Conservation (phyloP, 2,329 filamentous ascomycete genomes). For the Ophidiomyces ophidiicola region DNA sequence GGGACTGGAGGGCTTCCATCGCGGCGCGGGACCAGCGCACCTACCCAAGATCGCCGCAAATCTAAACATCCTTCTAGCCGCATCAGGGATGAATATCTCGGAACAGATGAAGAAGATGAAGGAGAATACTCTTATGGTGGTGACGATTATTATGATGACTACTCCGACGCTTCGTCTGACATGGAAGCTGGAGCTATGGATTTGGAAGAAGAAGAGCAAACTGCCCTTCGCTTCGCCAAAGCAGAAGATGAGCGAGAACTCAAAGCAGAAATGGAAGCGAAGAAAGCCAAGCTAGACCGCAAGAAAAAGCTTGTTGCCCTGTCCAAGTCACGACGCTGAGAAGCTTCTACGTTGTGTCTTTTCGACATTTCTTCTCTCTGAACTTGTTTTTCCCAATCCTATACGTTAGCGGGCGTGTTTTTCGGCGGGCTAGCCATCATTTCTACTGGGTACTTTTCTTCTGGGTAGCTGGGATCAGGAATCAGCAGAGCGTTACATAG, state of each 20-base stretch:
- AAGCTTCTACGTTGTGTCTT: neutral
- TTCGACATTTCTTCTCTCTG: neutral
- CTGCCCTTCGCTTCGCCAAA: constrained; percentile 31
- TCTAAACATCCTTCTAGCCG: constrained; percentile 15
- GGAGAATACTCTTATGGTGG: constrained; percentile 28
- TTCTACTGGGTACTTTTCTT: too few relatives aligned
- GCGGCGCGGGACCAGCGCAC: constrained; percentile 20
- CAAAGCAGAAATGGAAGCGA: constrained; percentile 33
- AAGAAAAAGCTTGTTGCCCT: constrained; percentile 32
- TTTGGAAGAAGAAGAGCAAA: constrained; percentile 35
- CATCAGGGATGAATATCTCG: constrained; percentile 34
- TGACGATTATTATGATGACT: constrained; percentile 30
- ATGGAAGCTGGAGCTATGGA: constrained; percentile 41
- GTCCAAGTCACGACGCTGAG: constrained; percentile 24
- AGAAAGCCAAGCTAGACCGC: constrained; percentile 37
- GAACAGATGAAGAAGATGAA: constrained; percentile 39
- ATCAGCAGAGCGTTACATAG: too few relatives aligned
- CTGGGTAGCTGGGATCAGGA: too few relatives aligned
- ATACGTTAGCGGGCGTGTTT: too few relatives aligned
- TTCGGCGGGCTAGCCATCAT: too few relatives aligned
- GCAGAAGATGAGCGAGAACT: constrained; percentile 38
- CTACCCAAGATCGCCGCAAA: constrained; percentile 16
- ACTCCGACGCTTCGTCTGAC: constrained; percentile 37
- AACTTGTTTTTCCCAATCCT: neutral
- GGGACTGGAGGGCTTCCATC: constrained; percentile 32